Evolutionary conservation across 2,329 filamentous ascomycete species (phyloP).

Genomic region (Albifimbria verrucaria): DNA sequence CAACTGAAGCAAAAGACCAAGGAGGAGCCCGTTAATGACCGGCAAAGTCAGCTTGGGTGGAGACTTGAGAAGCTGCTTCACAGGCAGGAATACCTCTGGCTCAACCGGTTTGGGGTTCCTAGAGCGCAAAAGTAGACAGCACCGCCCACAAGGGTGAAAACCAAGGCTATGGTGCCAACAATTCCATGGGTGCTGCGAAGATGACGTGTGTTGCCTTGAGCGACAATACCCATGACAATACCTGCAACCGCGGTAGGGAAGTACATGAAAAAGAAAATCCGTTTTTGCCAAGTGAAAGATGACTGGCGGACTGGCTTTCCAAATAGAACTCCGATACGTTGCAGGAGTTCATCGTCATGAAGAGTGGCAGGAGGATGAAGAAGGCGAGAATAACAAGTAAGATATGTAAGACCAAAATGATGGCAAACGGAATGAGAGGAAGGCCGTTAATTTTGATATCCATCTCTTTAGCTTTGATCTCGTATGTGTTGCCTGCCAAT

Average conservation of each 20-base stretch:
- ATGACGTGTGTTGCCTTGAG: not conserved
- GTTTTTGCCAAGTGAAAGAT: not conserved
- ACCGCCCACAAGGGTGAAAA: not conserved
- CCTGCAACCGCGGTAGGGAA: not conserved
- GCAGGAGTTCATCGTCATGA: not conserved
- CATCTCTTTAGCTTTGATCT: not conserved
- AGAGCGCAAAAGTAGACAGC: slow-evolving; percentile 1
- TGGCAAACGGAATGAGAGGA: not conserved
- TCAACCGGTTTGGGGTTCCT: not conserved
- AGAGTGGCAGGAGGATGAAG: not conserved
- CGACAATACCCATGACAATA: not conserved
- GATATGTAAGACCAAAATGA: not conserved
- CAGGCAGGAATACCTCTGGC: not conserved
- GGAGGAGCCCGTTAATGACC: not conserved
- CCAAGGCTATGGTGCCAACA: not conserved
- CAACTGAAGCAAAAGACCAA: not conserved
- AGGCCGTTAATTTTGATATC: not conserved
- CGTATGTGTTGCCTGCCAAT: not conserved
- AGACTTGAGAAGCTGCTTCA: not conserved
- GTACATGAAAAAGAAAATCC: not conserved
- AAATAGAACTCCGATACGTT: not conserved
- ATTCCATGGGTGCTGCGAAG: not conserved
- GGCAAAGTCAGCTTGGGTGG: not conserved
- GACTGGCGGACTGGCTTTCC: not conserved
- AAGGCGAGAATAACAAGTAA: not conserved